A percentile compares a stretch with the other conserved stretches of the same genome.
Conservation (phyloP, 768 basidiomycete species). For the Galerina marginata region DNA sequence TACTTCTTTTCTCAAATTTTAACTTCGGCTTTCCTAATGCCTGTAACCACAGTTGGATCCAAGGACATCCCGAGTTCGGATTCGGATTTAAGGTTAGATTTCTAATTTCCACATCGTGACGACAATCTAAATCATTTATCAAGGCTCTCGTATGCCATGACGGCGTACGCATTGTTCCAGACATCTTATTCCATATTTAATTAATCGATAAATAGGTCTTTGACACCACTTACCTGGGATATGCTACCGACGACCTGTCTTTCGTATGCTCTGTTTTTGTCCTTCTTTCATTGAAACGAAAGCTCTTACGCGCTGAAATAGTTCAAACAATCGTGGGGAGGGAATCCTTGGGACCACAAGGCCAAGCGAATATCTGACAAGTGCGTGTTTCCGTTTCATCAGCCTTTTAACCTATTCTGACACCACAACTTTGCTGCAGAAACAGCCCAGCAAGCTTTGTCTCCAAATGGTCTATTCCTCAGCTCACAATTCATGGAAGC, state of each 20-base stretch:
- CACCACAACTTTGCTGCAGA: slow-evolving; percentile 36
- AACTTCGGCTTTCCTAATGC: no score
- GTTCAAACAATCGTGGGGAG: slow-evolving; percentile 90
- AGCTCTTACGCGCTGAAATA: slow-evolving; percentile 27
- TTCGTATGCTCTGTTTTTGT: slow-evolving; percentile 54
- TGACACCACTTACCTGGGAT: slow-evolving; percentile 79
- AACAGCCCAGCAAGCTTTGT: slow-evolving; percentile 85
- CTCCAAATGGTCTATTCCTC: slow-evolving; percentile 83
- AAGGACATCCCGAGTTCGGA: slow-evolving; percentile 88
- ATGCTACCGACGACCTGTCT: slow-evolving; percentile 89
- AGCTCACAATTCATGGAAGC: slow-evolving; percentile 88
- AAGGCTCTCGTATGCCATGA: slow-evolving; percentile 88
- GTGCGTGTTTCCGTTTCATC: slow-evolving; percentile 36
- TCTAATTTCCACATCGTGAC: neutral
- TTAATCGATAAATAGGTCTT: slow-evolving; percentile 56
- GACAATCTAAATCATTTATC: neutral
- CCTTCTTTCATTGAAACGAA: neutral
- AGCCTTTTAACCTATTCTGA: neutral
- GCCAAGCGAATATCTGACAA: slow-evolving; percentile 59
- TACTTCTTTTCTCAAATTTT: slow-evolving; percentile 32
- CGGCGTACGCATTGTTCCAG: slow-evolving; percentile 56
- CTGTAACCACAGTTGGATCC: slow-evolving; percentile 75
- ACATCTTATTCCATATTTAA: neutral
- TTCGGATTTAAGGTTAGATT: slow-evolving; percentile 77
- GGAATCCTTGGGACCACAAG: slow-evolving; percentile 75